Percentiles rank a stretch among this genome's conserved stretches.
phyloP scores from a whole-genome alignment of 306 rosid species.

The Neltuma alba region DNA sequence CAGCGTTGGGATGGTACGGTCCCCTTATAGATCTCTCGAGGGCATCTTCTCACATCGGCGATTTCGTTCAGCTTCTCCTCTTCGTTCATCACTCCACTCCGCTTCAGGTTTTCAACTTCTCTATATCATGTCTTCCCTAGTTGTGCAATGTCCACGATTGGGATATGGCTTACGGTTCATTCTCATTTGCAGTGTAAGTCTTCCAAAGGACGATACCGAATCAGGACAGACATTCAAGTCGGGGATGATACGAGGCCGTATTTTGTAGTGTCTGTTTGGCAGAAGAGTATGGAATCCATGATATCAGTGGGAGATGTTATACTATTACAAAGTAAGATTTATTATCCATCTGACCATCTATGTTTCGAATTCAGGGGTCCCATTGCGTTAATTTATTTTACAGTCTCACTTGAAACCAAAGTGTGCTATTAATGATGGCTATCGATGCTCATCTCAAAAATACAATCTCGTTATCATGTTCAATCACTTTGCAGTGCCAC shows the following conservation, averaged over 20 bases:
- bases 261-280: conserved; percentile 76
- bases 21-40: conserved; percentile 70
- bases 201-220: conserved; percentile 50
- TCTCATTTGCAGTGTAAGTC: conserved; percentile 55
- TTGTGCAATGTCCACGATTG: not conserved
- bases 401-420: not conserved
- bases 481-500: not conserved
- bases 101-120: not conserved
- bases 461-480: not conserved
- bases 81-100: conserved; percentile 13
- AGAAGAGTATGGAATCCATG: conserved; percentile 54
- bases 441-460: not conserved
- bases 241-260: conserved; percentile 78
- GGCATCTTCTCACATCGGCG: conserved; percentile 62
- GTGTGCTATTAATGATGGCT: not conserved
- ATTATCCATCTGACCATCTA: not conserved
- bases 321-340: conserved; percentile 59
- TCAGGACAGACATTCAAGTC: conserved; percentile 71
- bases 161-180: not conserved
- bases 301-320: conserved; percentile 60
- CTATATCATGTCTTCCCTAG: not conserved
- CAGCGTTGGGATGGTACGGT: conserved; percentile 86
- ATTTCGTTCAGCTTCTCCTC: conserved; percentile 59
- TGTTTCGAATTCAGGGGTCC: not conserved
- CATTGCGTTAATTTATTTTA: not conserved